Conservation (phyloP, 179 eudicot species). For the Vitellaria paradoxa region DNA sequence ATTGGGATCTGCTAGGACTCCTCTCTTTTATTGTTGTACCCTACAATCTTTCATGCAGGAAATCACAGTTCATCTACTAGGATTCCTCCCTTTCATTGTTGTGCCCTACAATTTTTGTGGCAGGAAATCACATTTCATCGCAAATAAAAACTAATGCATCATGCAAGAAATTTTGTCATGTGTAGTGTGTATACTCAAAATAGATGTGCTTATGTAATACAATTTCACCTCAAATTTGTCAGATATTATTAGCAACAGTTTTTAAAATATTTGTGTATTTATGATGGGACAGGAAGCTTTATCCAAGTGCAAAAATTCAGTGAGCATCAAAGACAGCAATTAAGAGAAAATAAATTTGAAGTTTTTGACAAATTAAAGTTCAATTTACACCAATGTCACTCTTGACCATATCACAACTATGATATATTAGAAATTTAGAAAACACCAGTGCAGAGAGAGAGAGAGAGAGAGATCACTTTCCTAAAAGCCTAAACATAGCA, state of each 20-base stretch:
- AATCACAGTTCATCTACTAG: too few species aligned
- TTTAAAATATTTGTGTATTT: background rate
- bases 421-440: background rate
- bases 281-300: too few species aligned
- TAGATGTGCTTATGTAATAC: background rate
- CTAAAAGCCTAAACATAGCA: background rate
- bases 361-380: too few species aligned
- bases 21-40: too few species aligned
- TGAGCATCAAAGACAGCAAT: background rate
- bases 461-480: background rate
- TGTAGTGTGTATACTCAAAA: background rate
- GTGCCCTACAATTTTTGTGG: background rate
- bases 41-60: too few species aligned
- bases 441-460: too few species aligned
- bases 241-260: background rate
- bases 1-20: background rate
- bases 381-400: background rate
- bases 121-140: slow-evolving; percentile 3
- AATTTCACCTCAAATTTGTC: background rate
- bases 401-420: background rate
- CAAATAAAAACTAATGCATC: slow-evolving; percentile 2
- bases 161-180: background rate
- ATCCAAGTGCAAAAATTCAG: background rate
- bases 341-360: too few species aligned
- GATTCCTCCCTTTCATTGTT: background rate